Base-by-base conservation (phyloP, 352 stramenopile species). In the Phytophthora constricta region DNA sequence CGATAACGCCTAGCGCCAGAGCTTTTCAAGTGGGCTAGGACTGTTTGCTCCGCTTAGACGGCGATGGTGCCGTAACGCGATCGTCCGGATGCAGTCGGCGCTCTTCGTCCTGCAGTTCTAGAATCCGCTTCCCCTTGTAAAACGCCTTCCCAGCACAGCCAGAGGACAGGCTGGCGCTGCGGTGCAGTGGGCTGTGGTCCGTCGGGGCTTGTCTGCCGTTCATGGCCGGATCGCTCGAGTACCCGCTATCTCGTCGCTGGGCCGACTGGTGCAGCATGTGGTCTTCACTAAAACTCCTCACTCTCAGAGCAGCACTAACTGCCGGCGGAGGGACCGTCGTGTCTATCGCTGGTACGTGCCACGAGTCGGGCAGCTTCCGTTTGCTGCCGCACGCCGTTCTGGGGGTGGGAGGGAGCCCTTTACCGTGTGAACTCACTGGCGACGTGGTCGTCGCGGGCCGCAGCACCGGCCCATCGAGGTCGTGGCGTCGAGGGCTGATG, bases 61-160 rank as follows among this genome's bases (percentile, higher is more conserved):
- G 80, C 28, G 78, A 88, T 20, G 76, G 73, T 2, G 74, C 37
- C 37, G 68, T 61, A 10, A 57, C 64, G 47, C 70, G 72, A 60
- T 91, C 81, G 26, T 89, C 76, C 3, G 81, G 80, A 23, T 76
- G 65, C n/a, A 90, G 69, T 57, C 81, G 69, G 7, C 86, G 83
- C 54, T 92, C 83, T 75, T 93, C 83, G 63, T 92, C 80, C 56
- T 90, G 80, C 19, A 94, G 65, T 50, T 94, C 79, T 22, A 94
- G 56, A 20, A 94, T 89, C 10, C 84, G 74, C 58, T 94, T 94
- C 25, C 80, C 83, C 45, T 89, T 89, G 74, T 82, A 89, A 31
- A 76, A 26, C 0, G 69, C 62, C 22, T 72, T 77, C 9, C 65
- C 58, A 2, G 66, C 68, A 34, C 74, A 76, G 5, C 68, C 68